Base-by-base conservation (phyloP, 2,329 filamentous ascomycete genomes). In the Lecanicillium sp. region DNA sequence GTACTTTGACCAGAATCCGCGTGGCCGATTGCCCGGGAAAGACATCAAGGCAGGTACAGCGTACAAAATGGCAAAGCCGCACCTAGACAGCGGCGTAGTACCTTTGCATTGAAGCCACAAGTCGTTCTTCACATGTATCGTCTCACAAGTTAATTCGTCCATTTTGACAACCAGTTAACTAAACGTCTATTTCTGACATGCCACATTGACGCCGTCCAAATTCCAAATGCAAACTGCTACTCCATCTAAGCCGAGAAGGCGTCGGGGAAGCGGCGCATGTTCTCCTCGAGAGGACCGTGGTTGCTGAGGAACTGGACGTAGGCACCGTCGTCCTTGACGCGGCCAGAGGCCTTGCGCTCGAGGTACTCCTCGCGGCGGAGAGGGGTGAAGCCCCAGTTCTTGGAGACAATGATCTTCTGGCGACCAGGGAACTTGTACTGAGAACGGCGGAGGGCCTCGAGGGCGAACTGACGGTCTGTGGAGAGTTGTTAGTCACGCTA, bases 371-470 rank as follows among this genome's bases (percentile, higher is more conserved):
- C 93, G 65, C 93, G 90, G 67, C 89, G 86, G 66, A 98, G 88
- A 69, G 90, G 90, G 56, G 93, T 98, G 87, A 98, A 98, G 63
- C 93, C 93, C 93, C 93, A 98, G 85, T 98, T 98, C 90, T 97
- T 98, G 81, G 87, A 94, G 78, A 97, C 86, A 68, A 98, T 96
- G 79, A 98, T 97, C 90, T 98, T 98, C 84, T 98, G 93, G 78
- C 93, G 91, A 74, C 93, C 93, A 62, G 93, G 93, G 88, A 98
- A 98, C 87, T 97, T 98, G 89, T 97, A 96, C 86, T 96, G 93
- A 60, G 90, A 94, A 73, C 93, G 90, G 72, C 94, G 91, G 72
- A 98, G 88, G 69, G 93, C 93, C 86, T 98, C 93, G 67, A 98
- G 90, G 71, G 93, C 93, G 67, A 85, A 83, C 62, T 86, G 85